These are phyloP conservation scores for Xylaria sp. DNA, from an alignment of 2,329 filamentous ascomycete species.

Conservation along the genomic window DNA sequence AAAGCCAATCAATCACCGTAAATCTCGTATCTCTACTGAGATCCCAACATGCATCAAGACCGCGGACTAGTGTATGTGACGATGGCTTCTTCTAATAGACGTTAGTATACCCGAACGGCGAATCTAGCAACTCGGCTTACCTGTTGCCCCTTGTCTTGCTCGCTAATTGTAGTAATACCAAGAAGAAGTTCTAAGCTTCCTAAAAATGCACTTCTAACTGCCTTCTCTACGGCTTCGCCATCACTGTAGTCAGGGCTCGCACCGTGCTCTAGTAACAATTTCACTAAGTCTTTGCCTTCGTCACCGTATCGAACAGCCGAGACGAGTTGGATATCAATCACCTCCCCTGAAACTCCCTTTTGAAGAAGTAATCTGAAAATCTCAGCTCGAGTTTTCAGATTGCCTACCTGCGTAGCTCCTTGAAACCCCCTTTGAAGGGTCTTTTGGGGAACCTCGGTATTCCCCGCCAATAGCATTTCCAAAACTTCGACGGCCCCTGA, in stretches of 20 bases:
- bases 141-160: conserved; percentile 52
- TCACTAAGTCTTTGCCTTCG: conserved; percentile 59
- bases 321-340: conserved; percentile 63
- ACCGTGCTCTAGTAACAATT: conserved; percentile 61
- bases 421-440: conserved; percentile 64
- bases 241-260: conserved; percentile 66
- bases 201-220: conserved; percentile 62
- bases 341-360: conserved; percentile 61
- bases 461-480: conserved; percentile 59
- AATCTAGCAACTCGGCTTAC: conserved; percentile 17
- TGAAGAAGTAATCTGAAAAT: conserved; percentile 63
- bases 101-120: conserved; percentile 18
- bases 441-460: conserved; percentile 51
- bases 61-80: conserved; percentile 58
- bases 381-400: conserved; percentile 59
- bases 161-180: conserved; percentile 56
- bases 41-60: conserved; percentile 65
- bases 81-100: conserved; percentile 57
- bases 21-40: conserved; percentile 60
- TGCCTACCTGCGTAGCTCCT: conserved; percentile 63
- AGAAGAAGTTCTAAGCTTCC: conserved; percentile 62
- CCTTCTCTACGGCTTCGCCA: conserved; percentile 66
- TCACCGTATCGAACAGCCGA: conserved; percentile 63
- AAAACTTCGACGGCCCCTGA: conserved; percentile 62
- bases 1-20: conserved; percentile 60